These are phyloP conservation scores for Somion occarium DNA, from an alignment of 1,284 basidiomycete species.

Conservation along the genomic window DNA sequence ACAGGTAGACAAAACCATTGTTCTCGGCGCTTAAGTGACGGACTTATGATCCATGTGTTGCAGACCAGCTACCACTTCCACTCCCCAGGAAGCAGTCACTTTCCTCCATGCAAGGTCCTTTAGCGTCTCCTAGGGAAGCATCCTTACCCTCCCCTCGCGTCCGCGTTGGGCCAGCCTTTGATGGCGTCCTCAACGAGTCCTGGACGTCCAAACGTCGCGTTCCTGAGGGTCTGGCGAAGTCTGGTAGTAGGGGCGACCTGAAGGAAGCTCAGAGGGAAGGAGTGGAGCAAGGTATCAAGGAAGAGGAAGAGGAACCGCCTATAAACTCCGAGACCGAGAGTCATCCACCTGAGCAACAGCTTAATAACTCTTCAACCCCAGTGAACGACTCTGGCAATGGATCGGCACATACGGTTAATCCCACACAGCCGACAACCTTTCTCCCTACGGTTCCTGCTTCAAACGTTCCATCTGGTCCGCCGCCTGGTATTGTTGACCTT, in stretches of 20 bases:
- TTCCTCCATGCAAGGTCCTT: constrained; percentile 50
- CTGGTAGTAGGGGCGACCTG: constrained; percentile 32
- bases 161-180: constrained; percentile 60
- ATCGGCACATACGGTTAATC: neutral
- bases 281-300: constrained; percentile 46
- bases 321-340: neutral
- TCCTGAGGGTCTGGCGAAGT: constrained; percentile 45
- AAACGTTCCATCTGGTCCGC: constrained; percentile 17
- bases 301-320: constrained; percentile 46
- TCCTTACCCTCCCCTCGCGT: constrained; percentile 61
- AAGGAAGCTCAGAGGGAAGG: constrained; percentile 37
- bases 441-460: neutral
- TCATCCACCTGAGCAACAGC: neutral
- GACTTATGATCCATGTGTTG: constrained; percentile 4
- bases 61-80: constrained; percentile 43
- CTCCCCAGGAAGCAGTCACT: constrained; percentile 68
- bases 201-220: constrained; percentile 60
- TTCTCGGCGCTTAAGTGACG: neutral
- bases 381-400: constrained; percentile 15
- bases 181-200: constrained; percentile 69
- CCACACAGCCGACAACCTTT: no score
- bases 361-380: neutral
- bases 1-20: constrained; percentile 39
- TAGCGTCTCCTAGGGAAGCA: constrained; percentile 53
- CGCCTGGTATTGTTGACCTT: constrained; percentile 48